Conservation (phyloP, 768 basidiomycete species). For the Nidularia pulvinata region DNA sequence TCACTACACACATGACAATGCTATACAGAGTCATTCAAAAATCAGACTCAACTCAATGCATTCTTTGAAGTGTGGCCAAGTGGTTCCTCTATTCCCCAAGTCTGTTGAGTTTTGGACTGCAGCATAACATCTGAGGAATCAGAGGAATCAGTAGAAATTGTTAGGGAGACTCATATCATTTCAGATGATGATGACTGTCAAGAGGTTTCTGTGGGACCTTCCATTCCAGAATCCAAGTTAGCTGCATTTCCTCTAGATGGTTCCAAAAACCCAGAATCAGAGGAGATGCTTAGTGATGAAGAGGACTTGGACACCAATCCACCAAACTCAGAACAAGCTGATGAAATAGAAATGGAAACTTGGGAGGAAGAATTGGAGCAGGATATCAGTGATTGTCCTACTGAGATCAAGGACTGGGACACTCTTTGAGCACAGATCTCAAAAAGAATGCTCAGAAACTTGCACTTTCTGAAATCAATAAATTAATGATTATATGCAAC, state of each 20-base stretch:
- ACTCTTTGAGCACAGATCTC: conserved; percentile 21
- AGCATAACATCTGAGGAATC: not conserved
- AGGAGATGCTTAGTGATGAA: too few relatives aligned
- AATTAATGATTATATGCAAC: conserved; percentile 26
- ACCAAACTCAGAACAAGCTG: too few relatives aligned
- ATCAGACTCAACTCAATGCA: not conserved
- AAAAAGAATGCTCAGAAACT: conserved; percentile 17
- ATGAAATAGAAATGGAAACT: not conserved
- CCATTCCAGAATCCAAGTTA: too few relatives aligned
- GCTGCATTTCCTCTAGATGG: not conserved
- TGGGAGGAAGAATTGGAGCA: conserved; percentile 10
- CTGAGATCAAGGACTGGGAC: conserved; percentile 17
- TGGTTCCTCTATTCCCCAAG: not conserved
- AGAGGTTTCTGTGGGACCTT: too few relatives aligned
- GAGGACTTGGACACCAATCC: too few relatives aligned
- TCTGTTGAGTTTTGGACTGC: not conserved
- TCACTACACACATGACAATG: not conserved
- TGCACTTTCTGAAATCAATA: conserved; percentile 21
- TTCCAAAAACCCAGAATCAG: not conserved
- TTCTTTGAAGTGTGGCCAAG: not conserved
- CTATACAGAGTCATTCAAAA: not conserved
- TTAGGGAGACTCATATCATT: not conserved
- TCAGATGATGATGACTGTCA: not conserved
- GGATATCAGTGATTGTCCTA: not conserved
- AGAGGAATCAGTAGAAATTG: not conserved